Base-by-base conservation (phyloP, 202 grass and related monocot species). In the Saccharum hybrid region DNA sequence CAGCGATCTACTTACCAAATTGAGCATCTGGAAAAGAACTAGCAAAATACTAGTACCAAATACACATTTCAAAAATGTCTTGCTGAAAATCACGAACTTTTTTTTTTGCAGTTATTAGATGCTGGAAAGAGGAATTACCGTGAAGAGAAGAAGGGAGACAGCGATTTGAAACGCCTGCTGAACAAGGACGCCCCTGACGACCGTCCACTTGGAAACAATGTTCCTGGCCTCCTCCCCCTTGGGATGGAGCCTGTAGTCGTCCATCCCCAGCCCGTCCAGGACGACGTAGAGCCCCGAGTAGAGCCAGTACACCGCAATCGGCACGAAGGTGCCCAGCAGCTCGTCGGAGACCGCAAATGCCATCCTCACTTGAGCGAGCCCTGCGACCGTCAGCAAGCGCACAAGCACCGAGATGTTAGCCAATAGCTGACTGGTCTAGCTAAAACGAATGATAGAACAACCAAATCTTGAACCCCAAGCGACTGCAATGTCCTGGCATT, bases 291-390 rank as follows among this genome's bases (percentile, higher is more conserved):
- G 40, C 56, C 88, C 91, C 5, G 91, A 93, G 81, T 93, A 93
- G 48, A 93, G 74, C 91, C 91, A 93, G 74, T 93, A 93, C 72
- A 93, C 91, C 37, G 88, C 91, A 80, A 93, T 88, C 5, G 91
- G 88, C 63, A 93, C 86, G 78, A 93, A 88, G 0, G 91, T 93
- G 65, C 91, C 91, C 46, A 93, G 69, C 66, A 93, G 75, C 82
- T 90, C 91, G 76, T 93, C 91, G 30, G 91, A 88, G 41, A 88
- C 82, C 31, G 63, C 83, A 59, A 93, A 86, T 18, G 59, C 79
- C 91, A 93, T 90, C 81, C 45, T 60, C 76, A 12, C 57, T 61
- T 4, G 0, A 31, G 60, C 3, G 15, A 5, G 76, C 38, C 48
- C 77, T 75, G 71, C 16, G 18, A 36, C 43, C 46, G 18, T 51